Conservation (phyloP, 257 asterid species). For the Gentiana macrophylla region DNA sequence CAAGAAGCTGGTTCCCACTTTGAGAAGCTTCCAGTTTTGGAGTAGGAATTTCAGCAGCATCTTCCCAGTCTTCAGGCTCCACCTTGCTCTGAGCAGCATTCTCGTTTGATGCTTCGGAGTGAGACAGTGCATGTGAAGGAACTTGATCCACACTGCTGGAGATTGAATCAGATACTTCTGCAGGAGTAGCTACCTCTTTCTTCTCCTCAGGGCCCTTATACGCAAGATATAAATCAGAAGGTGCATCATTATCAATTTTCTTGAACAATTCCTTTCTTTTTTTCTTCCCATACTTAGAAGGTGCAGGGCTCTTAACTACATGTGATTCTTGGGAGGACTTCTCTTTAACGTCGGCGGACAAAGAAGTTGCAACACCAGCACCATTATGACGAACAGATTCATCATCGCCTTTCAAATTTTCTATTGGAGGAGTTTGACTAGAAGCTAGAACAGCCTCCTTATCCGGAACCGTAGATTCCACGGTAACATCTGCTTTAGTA, state of each 20-base stretch:
- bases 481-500: slow-evolving; percentile 21
- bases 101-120: slow-evolving; percentile 26
- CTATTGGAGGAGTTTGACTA: slow-evolving; percentile 25
- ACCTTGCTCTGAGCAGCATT: slow-evolving; percentile 33
- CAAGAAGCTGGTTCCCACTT: slow-evolving; percentile 18
- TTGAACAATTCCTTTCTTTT: slow-evolving; percentile 35
- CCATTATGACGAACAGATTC: slow-evolving; percentile 21
- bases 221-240: slow-evolving; percentile 82
- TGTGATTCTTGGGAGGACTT: slow-evolving; percentile 38
- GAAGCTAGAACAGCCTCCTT: slow-evolving; percentile 19
- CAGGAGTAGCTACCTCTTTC: slow-evolving; percentile 34
- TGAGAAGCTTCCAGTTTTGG: slow-evolving; percentile 45
- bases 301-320: slow-evolving; percentile 28
- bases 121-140: slow-evolving; percentile 21
- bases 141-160: slow-evolving; percentile 25
- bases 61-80: slow-evolving; percentile 99
- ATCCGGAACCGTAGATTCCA: slow-evolving; percentile 13
- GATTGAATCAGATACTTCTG: slow-evolving; percentile 23
- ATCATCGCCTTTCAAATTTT: slow-evolving; percentile 24
- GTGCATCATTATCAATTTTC: slow-evolving; percentile 75
- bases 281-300: slow-evolving; percentile 22
- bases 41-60: slow-evolving; percentile 74
- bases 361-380: slow-evolving; percentile 19
- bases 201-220: slow-evolving; percentile 89
- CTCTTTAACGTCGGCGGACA: slow-evolving; percentile 31